phyloP scores from a whole-genome alignment of 345 rosid species.

The Citropsis articulata region DNA sequence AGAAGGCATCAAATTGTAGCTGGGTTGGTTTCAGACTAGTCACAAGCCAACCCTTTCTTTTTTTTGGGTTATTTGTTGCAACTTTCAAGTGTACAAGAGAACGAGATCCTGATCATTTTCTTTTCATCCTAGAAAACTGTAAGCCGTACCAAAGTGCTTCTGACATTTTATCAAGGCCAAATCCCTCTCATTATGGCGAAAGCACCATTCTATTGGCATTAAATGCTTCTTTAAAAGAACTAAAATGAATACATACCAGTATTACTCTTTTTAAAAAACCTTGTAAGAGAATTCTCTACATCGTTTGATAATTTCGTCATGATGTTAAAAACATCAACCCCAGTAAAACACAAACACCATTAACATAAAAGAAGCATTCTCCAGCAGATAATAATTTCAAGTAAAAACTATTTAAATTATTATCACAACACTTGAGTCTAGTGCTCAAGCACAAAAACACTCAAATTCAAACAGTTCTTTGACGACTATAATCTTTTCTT shows the following conservation, averaged over 20 bases:
- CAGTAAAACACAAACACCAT: background rate
- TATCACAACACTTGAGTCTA: slow-evolving; percentile 1
- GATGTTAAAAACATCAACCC: background rate
- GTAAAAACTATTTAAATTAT: background rate
- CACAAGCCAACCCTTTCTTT: no score
- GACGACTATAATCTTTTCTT: background rate
- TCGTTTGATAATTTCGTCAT: background rate
- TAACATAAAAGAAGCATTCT: background rate
- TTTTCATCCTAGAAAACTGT: no score
- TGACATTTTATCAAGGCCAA: no score
- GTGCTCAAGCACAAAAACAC: slow-evolving; percentile 17
- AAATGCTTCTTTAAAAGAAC: no score
- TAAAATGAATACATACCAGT: no score
- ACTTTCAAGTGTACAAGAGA: no score
- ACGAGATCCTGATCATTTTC: no score
- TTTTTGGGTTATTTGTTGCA: no score
- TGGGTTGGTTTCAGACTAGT: background rate
- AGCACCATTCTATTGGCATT: no score
- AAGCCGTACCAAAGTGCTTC: no score
- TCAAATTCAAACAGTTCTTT: slow-evolving; percentile 15
- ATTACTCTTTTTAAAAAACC: background rate
- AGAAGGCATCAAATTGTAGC: background rate
- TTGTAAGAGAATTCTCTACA: background rate
- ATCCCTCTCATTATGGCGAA: no score
- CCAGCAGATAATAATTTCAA: background rate